Evolutionary conservation across 331 rosid species (phyloP), one percentile per base, ranked within the genome.

Genomic region (Quercus tomentella): DNA sequence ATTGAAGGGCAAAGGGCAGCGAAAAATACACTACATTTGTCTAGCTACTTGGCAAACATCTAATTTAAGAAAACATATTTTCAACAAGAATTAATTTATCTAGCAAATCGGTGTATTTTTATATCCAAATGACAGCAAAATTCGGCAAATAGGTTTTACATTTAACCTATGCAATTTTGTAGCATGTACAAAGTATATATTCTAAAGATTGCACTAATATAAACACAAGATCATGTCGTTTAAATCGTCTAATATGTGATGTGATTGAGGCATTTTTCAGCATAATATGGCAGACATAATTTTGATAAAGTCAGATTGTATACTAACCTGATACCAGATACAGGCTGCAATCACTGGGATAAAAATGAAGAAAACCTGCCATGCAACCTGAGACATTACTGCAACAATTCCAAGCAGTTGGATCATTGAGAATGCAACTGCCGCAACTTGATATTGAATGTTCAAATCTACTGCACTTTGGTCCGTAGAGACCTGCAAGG

Each of bases 381-480:
- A 94, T 7, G 92, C 97, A 80, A 90, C 94, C 77, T 87, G 97
- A 70, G 93, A 88, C 87, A 92, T 94, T 58, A 94, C 93, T 52
- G 84, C 88, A 80, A 94, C 85, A 81, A 78, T 90, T 86, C 94
- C 97, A 30, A 91, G 3, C 54, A 94, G 89, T 70, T 87, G 90
- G 75, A 87, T 74, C 35, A 86, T 11, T 23, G 78, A 68, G 76
- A 76, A 77, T 67, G 93, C 82, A 54, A 87, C 56, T 30, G 60
- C 26, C 12, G 80, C 86, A 26, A 87, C 41, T 74, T 79, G 68
- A 81, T 30, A 20, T 21, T 89, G 35, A 56, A 92, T 78, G 79
- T 1, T 76, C 88, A 81, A 22, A 84, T 94, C 98, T 49, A 92
- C n/a, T 1, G 91, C 76, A 70, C 87, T 91, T 85, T 92, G 98